Conservation (phyloP, 345 rosid genomes). For the Noccaea bulbosa region DNA sequence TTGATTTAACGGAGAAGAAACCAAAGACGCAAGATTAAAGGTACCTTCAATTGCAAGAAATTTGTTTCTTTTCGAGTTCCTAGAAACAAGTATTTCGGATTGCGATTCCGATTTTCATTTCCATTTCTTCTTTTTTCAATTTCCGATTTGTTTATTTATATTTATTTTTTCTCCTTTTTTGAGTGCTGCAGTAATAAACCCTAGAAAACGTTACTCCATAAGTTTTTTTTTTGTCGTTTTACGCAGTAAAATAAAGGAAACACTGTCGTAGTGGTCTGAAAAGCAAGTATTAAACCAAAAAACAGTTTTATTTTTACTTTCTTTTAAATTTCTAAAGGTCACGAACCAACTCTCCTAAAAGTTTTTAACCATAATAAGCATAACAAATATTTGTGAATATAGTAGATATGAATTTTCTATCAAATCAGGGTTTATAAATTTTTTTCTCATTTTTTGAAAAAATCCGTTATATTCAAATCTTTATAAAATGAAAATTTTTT, state of each 20-base stretch:
- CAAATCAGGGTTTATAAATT: not conserved
- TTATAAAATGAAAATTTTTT: not conserved
- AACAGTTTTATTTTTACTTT: not conserved
- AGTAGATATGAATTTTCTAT: not conserved
- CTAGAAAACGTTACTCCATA: slow-evolving; percentile 32
- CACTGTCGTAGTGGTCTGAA: slow-evolving; percentile 23
- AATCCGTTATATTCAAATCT: not conserved
- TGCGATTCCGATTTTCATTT: slow-evolving; percentile 30
- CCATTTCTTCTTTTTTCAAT: not conserved
- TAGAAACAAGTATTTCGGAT: slow-evolving; percentile 27
- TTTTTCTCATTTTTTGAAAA: not conserved
- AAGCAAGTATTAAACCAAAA: not conserved
- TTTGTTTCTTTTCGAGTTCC: slow-evolving; percentile 46
- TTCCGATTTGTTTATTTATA: not conserved
- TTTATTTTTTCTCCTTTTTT: not conserved
- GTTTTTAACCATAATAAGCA: not conserved
- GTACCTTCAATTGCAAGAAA: slow-evolving; percentile 87
- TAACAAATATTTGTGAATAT: too few relatives aligned
- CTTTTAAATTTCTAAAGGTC: too few relatives aligned
- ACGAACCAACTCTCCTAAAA: not conserved
- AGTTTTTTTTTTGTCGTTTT: slow-evolving; percentile 34
- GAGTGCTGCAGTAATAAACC: slow-evolving; percentile 37
- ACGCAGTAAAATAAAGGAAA: slow-evolving; percentile 22
- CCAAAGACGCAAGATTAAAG: slow-evolving; percentile 36
- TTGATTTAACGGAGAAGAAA: slow-evolving; percentile 60